Evolutionary conservation across 1,139 yeast genomes (phyloP).

Genomic region (Diutina rugosa): DNA sequence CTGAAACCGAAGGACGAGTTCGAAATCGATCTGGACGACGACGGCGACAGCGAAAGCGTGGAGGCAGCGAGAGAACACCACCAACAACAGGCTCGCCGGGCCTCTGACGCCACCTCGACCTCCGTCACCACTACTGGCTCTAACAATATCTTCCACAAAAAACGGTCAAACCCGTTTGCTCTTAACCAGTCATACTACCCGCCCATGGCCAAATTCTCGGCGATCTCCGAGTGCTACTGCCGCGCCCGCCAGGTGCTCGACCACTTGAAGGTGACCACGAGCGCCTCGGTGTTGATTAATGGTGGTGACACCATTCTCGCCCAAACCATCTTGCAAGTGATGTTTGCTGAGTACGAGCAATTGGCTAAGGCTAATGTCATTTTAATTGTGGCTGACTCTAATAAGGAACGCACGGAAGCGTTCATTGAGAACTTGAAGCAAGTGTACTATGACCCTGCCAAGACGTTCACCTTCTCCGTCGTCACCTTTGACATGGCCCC

Average conservation of each 20-base stretch:
- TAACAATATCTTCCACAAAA: background rate
- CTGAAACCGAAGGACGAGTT: background rate
- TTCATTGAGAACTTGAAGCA: constrained; percentile 6
- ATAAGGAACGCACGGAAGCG: constrained; percentile 11
- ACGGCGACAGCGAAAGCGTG: background rate
- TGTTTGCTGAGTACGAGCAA: constrained; percentile 10
- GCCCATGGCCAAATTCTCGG: constrained; percentile 20
- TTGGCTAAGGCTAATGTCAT: constrained; percentile 17
- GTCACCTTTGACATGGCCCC: constrained; percentile 23
- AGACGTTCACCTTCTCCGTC: constrained; percentile 13
- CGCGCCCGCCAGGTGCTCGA: constrained; percentile 25
- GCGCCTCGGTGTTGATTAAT: constrained; percentile 21
- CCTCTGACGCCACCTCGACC: background rate
- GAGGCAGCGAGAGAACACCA: no score
- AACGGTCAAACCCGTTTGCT: background rate
- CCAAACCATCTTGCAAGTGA: constrained; percentile 20
- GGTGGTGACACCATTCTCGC: constrained; percentile 34
- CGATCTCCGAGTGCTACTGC: constrained; percentile 25
- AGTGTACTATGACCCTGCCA: constrained; percentile 5
- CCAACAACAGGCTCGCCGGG: no score
- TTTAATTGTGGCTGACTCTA: constrained; percentile 19
- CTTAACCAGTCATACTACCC: constrained; percentile 10
- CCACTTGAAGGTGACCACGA: constrained; percentile 10
- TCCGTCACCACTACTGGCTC: background rate
- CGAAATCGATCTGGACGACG: background rate